A percentile compares a stretch with the other conserved stretches of the same genome.
Conservation (phyloP, 495 filamentous ascomycete species). For the Neurospora intermedia region DNA sequence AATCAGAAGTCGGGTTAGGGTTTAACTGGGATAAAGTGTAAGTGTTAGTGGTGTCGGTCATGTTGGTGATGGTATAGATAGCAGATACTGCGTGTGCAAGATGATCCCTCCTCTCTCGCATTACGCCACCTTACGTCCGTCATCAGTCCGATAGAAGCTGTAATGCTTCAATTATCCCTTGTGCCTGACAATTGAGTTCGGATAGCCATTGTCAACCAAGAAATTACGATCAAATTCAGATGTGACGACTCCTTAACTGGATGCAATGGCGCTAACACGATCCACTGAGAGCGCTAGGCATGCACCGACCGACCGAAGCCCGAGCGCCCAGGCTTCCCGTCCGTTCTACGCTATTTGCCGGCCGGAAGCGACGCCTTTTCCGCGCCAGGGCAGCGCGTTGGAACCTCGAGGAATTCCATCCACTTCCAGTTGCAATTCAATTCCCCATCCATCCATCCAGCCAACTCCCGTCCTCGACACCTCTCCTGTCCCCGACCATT, state of each 20-base stretch:
- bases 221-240: neutral
- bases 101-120: no score
- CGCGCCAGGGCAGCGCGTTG: neutral
- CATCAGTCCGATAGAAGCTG: no score
- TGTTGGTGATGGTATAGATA: neutral
- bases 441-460: neutral
- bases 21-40: neutral
- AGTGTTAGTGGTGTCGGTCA: neutral
- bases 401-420: neutral
- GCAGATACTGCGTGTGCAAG: no score
- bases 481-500: neutral
- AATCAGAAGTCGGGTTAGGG: neutral
- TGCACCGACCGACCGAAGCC: neutral
- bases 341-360: neutral
- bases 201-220: no score
- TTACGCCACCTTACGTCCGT: no score
- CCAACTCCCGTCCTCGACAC: neutral
- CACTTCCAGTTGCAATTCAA: neutral
- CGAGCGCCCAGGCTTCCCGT: neutral
- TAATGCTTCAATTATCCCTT: no score
- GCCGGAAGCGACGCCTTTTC: neutral
- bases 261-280: neutral
- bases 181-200: neutral
- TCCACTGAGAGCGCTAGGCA: neutral
- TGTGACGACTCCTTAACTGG: neutral